Conservation (phyloP, 2,329 filamentous ascomycete species). For the Elsinoe australis region DNA sequence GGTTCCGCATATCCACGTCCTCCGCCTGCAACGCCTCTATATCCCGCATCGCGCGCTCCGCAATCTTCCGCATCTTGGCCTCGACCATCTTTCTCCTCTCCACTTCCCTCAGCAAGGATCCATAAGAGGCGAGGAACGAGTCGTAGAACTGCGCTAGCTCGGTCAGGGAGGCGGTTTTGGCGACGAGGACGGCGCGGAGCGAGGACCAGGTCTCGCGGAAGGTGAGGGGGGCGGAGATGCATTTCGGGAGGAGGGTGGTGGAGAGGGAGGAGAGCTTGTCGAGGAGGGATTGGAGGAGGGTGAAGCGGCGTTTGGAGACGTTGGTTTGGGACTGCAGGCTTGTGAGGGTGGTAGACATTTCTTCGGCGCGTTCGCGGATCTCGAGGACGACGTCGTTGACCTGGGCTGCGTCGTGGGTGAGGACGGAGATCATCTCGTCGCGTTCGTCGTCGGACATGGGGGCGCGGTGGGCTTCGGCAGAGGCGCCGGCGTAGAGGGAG, state of each 20-base stretch:
- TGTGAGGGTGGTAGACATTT: constrained; percentile 66
- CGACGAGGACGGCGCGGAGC: constrained; percentile 61
- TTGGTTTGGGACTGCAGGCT: constrained; percentile 57
- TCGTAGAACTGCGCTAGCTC: constrained; percentile 77
- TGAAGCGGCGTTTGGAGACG: constrained; percentile 48
- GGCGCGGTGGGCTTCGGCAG: constrained; percentile 37
- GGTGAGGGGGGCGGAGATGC: constrained; percentile 56
- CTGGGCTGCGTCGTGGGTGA: constrained; percentile 60
- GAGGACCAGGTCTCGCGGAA: constrained; percentile 63
- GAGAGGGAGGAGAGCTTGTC: constrained; percentile 60
- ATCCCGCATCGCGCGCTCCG: constrained; percentile 68
- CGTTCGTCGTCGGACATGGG: constrained; percentile 70
- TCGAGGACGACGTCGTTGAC: constrained; percentile 56
- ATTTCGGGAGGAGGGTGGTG: constrained; percentile 56
- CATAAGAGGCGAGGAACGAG: constrained; percentile 76
- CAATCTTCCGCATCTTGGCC: constrained; percentile 63
- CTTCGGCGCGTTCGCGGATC: constrained; percentile 65
- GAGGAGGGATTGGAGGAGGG: constrained; percentile 56
- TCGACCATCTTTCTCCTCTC: constrained; percentile 66
- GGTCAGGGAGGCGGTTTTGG: constrained; percentile 67
- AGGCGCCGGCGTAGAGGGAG: constrained; percentile 48
- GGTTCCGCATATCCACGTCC: constrained; percentile 64
- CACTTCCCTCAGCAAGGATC: constrained; percentile 74
- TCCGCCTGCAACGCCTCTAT: constrained; percentile 62
- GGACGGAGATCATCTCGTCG: constrained; percentile 72